A percentile compares a stretch with the other conserved stretches of the same genome.
These are phyloP conservation scores for Amanita subjunquillea DNA, from an alignment of 768 basidiomycete genomes.

Conservation along the genomic window DNA sequence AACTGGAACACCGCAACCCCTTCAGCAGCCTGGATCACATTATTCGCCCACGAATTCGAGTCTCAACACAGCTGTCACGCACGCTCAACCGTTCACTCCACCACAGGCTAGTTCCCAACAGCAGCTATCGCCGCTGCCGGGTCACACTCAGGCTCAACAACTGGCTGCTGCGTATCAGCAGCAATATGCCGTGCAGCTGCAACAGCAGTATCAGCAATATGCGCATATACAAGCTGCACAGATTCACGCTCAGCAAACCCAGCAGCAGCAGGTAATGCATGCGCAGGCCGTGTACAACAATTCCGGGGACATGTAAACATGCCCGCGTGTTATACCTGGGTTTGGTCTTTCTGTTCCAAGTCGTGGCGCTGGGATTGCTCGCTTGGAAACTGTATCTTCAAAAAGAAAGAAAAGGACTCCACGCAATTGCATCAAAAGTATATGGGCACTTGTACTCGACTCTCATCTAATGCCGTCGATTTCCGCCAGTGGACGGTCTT, in stretches of 20 bases:
- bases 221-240: constrained; percentile 23
- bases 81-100: constrained; percentile 7
- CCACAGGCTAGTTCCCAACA: constrained; percentile 5
- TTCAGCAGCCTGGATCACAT: constrained; percentile 5
- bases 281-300: constrained; percentile 1
- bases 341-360: background rate
- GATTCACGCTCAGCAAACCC: constrained; percentile 11
- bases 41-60: background rate
- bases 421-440: constrained; percentile 4
- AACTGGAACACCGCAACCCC: constrained; percentile 24
- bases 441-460: background rate
- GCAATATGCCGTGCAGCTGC: constrained; percentile 10
- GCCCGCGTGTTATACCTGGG: background rate
- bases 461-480: background rate
- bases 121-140: constrained; percentile 13
- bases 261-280: constrained; percentile 5
- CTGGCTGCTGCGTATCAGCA: constrained; percentile 11
- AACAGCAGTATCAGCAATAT: constrained; percentile 23
- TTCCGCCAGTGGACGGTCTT: background rate
- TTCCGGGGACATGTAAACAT: constrained; percentile 1
- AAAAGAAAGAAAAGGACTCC: background rate
- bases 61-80: constrained; percentile 4
- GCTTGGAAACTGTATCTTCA: constrained; percentile 1
- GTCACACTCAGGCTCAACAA: constrained; percentile 24
- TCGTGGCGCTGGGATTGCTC: background rate